These are phyloP conservation scores for Sonneratia caseolaris DNA, from an alignment of 345 rosid species.

Conservation along the genomic window DNA sequence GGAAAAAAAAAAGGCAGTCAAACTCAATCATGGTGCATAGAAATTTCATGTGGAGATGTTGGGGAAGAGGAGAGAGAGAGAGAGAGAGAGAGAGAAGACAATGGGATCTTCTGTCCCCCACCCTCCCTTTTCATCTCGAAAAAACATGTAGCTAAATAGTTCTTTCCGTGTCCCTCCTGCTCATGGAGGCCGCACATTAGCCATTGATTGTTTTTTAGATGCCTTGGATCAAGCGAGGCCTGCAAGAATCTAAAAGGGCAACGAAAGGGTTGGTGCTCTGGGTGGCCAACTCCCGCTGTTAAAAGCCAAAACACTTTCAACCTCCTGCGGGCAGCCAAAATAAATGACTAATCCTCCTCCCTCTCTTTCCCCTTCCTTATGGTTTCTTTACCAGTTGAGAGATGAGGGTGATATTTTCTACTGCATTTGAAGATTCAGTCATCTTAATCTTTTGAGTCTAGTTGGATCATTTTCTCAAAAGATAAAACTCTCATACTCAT, in stretches of 20 bases:
- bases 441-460: too few relatives aligned
- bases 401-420: neutral
- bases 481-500: too few relatives aligned
- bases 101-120: conserved; percentile 6
- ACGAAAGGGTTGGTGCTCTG: conserved; percentile 9
- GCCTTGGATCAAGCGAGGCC: conserved; percentile 38
- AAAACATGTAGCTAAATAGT: conserved; percentile 2
- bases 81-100: conserved; percentile 22
- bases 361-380: neutral
- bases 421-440: too few relatives aligned
- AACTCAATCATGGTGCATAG: conserved; percentile 66
- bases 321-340: neutral
- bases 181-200: too few relatives aligned
- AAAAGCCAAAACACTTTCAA: conserved; percentile 30
- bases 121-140: conserved; percentile 8
- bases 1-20: conserved; percentile 55
- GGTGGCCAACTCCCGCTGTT: conserved; percentile 32
- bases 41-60: conserved; percentile 62
- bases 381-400: neutral
- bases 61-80: conserved; percentile 7
- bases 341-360: neutral
- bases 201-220: conserved; percentile 21
- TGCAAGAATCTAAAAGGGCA: conserved; percentile 23
- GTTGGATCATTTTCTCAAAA: too few relatives aligned
- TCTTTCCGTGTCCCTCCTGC: conserved; percentile 11